phyloP scores from a whole-genome alignment of 2,329 filamentous ascomycete species.

The Biscogniauxia sp. region DNA sequence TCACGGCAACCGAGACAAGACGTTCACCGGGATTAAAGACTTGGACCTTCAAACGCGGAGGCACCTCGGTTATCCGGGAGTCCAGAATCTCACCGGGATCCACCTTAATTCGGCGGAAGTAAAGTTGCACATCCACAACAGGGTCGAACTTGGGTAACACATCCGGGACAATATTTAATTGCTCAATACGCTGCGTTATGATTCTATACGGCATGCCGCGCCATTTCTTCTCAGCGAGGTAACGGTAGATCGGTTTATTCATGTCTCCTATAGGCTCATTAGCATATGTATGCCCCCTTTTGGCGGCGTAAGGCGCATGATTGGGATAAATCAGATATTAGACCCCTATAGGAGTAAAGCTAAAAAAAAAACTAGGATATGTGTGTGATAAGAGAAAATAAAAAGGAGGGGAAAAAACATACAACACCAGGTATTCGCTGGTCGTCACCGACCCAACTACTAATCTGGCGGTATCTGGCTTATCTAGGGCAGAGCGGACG shows the following conservation, averaged over 20 bases:
- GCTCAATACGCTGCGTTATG: constrained; percentile 78
- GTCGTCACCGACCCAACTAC: constrained; percentile 7
- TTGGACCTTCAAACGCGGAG: constrained; percentile 78
- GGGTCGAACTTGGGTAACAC: constrained; percentile 79
- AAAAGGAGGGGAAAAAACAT: constrained; percentile 7
- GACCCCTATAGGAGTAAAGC: not conserved
- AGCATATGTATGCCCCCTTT: constrained; percentile 7
- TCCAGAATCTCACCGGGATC: constrained; percentile 77
- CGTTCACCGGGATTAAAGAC: constrained; percentile 79
- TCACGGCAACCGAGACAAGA: constrained; percentile 77
- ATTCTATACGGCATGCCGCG: constrained; percentile 75
- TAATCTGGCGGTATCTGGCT: constrained; percentile 4
- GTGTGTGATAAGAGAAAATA: not conserved
- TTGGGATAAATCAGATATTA: not conserved
- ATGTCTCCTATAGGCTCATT: constrained; percentile 68
- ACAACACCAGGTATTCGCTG: constrained; percentile 8
- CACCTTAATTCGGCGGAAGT: constrained; percentile 69
- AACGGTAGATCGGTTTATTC: constrained; percentile 93
- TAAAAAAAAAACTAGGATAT: not conserved
- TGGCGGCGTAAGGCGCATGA: not conserved
- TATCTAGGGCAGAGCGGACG: constrained; percentile 19
- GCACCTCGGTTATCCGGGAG: constrained; percentile 67
- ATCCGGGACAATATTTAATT: constrained; percentile 87
- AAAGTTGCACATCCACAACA: constrained; percentile 74
- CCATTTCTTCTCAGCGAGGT: constrained; percentile 87